Conservation (phyloP, 1,284 basidiomycete genomes). For the Blastosporella zonata region DNA sequence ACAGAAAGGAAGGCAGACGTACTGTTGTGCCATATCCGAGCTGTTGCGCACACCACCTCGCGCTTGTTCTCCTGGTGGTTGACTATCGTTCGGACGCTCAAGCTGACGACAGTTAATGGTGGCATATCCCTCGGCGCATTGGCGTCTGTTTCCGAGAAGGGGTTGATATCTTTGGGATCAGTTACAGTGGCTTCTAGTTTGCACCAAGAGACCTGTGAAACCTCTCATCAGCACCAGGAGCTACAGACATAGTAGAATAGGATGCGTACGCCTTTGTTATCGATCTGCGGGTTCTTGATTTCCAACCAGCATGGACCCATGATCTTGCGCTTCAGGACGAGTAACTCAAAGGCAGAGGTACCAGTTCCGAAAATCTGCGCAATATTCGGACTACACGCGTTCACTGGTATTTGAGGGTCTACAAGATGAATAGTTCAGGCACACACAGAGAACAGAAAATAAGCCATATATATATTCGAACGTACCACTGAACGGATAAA, state of each 20-base stretch:
- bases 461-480: not conserved
- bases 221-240: not conserved
- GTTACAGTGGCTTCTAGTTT: constrained; percentile 88
- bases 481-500: constrained; percentile 81
- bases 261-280: constrained; percentile 73
- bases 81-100: constrained; percentile 88
- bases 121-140: constrained; percentile 81
- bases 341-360: constrained; percentile 89
- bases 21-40: constrained; percentile 89
- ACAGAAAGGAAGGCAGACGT: constrained; percentile 27
- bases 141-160: constrained; percentile 73
- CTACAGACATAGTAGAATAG: not conserved
- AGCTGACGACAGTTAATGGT: constrained; percentile 88
- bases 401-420: constrained; percentile 66
- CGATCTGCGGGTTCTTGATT: constrained; percentile 72
- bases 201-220: constrained; percentile 83
- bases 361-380: constrained; percentile 90
- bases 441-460: not conserved
- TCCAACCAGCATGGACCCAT: constrained; percentile 99
- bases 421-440: not conserved
- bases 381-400: constrained; percentile 81
- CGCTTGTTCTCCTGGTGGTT: constrained; percentile 94
- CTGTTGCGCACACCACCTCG: constrained; percentile 86
- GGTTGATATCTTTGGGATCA: constrained; percentile 87
- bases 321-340: constrained; percentile 95